Percentiles rank a stretch among this genome's conserved stretches.
These are phyloP conservation scores for grape (Vitis vinifera) DNA, from an alignment of 164 flowering plant genomes.

Conservation along the genomic window DNA sequence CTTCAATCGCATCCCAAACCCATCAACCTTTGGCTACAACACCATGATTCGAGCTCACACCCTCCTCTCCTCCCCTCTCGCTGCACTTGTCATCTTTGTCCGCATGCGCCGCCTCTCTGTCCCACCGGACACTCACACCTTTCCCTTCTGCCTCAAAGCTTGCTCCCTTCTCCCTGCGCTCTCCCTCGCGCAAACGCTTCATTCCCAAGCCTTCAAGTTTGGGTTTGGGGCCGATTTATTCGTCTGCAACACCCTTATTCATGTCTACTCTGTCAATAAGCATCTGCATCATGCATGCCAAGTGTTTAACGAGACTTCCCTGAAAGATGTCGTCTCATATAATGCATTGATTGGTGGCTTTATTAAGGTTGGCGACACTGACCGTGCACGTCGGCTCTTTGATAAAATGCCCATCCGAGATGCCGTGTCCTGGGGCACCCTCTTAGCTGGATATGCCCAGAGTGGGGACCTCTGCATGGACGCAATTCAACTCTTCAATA, in stretches of 20 bases:
- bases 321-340: conserved; percentile 53
- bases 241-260: conserved; percentile 51
- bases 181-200: conserved; percentile 36
- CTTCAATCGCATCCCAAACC: conserved; percentile 48
- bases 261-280: conserved; percentile 29
- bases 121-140: conserved; percentile 65
- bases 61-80: conserved; percentile 40
- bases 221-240: conserved; percentile 51
- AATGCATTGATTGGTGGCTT: conserved; percentile 60
- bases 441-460: conserved; percentile 64
- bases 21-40: conserved; percentile 64
- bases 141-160: conserved; percentile 64
- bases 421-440: conserved; percentile 66
- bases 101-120: conserved; percentile 47
- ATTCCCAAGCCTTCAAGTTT: conserved; percentile 42
- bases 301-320: conserved; percentile 41
- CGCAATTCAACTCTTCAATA: conserved; percentile 43
- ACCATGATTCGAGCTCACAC: conserved; percentile 52
- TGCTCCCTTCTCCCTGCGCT: conserved; percentile 23
- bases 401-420: conserved; percentile 53
- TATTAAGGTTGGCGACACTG: conserved; percentile 50
- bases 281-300: conserved; percentile 28
- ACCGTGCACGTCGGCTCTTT: conserved; percentile 45
- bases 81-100: conserved; percentile 45
- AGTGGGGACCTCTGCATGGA: conserved; percentile 30